Percentiles rank a stretch among this genome's conserved stretches.
Conservation (phyloP, 768 basidiomycete species). For the Leccinum variicolor region DNA sequence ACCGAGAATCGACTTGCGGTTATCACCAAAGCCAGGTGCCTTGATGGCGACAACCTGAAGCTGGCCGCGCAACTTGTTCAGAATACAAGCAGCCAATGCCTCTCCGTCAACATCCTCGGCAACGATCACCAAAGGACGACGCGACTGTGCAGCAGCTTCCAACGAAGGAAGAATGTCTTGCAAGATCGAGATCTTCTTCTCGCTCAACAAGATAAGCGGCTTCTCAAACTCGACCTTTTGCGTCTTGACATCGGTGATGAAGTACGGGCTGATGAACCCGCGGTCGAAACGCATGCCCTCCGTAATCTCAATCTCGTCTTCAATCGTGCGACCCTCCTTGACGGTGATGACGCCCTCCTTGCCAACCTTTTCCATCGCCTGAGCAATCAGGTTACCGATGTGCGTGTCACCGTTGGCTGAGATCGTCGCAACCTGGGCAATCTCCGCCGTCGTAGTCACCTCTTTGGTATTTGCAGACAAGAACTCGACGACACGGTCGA, state of each 20-base stretch:
- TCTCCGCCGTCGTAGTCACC: slow-evolving; percentile 96
- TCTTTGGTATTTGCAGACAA: slow-evolving; percentile 85
- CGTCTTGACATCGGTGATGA: slow-evolving; percentile 95
- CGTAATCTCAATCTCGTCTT: slow-evolving; percentile 98
- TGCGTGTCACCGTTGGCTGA: slow-evolving; percentile 80
- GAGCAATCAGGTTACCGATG: slow-evolving; percentile 91
- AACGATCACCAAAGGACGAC: slow-evolving; percentile 93
- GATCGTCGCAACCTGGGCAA: slow-evolving; percentile 98
- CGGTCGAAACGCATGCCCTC: slow-evolving; percentile 99
- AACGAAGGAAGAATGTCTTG: slow-evolving; percentile 95
- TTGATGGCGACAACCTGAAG: slow-evolving; percentile 93
- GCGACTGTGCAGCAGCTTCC: slow-evolving; percentile 72
- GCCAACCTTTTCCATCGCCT: slow-evolving; percentile 99
- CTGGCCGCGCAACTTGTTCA: slow-evolving; percentile 99
- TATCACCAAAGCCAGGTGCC: slow-evolving; percentile 98
- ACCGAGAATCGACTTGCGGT: slow-evolving; percentile 97
- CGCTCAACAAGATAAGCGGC: slow-evolving; percentile 86
- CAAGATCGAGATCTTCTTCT: slow-evolving; percentile 96
- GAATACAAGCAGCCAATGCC: slow-evolving; percentile 94
- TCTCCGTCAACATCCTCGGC: slow-evolving; percentile 98
- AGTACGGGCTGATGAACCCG: slow-evolving; percentile 97
- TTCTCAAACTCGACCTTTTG: slow-evolving; percentile 98
- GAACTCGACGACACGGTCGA: slow-evolving; percentile 91
- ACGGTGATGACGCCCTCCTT: slow-evolving; percentile 99
- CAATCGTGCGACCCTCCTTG: slow-evolving; percentile 97